Conservation (phyloP, 176 grass and related monocot species). For the Alopecurus myosuroides region DNA sequence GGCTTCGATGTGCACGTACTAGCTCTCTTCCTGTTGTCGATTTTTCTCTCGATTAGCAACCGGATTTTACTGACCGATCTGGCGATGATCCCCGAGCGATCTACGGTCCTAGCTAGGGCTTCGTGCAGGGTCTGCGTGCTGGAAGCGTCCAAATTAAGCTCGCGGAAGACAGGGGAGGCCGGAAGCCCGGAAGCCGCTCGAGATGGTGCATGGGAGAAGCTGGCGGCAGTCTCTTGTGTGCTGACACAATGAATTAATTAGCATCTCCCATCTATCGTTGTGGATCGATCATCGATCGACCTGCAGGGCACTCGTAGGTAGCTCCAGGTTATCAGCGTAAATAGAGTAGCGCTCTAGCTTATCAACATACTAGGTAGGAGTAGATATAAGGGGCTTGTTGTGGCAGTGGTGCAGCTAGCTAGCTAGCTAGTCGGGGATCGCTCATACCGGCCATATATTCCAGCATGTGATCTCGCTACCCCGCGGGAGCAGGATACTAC, state of each 20-base stretch:
- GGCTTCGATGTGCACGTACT: neutral
- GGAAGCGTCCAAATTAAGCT: constrained; percentile 11
- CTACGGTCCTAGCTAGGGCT: neutral
- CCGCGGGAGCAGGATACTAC: too few relatives aligned
- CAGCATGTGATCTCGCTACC: too few relatives aligned
- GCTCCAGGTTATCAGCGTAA: too few relatives aligned
- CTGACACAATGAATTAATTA: neutral
- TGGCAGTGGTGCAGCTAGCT: neutral
- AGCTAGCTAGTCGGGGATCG: neutral
- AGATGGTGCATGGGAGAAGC: neutral
- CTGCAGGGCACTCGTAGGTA: too few relatives aligned
- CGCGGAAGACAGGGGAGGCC: constrained; percentile 30
- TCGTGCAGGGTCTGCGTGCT: neutral
- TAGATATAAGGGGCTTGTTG: too few relatives aligned
- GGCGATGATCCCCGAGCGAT: constrained; percentile 29
- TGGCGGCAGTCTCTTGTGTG: neutral
- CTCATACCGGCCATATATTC: neutral
- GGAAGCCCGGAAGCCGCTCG: constrained; percentile 1
- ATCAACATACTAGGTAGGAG: too few relatives aligned
- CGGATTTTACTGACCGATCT: too few relatives aligned
- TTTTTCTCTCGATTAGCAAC: too few relatives aligned
- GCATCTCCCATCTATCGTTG: too few relatives aligned
- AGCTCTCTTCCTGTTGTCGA: neutral
- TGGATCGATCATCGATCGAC: too few relatives aligned
- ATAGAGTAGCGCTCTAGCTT: too few relatives aligned